phyloP scores from a whole-genome alignment of 768 basidiomycete species.

The Royoungia palumana region DNA sequence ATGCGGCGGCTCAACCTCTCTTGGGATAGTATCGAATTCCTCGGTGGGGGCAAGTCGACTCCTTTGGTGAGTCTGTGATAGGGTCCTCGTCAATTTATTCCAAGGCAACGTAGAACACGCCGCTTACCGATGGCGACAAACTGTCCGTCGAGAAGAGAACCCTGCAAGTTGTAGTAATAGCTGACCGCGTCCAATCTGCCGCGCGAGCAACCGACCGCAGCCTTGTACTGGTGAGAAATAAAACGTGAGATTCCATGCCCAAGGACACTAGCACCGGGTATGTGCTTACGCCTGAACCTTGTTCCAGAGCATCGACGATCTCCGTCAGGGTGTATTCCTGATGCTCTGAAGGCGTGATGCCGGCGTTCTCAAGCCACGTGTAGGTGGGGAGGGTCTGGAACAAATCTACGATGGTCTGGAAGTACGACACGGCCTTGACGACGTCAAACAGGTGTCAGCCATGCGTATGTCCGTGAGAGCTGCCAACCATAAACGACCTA shows the following conservation, averaged over 20 bases:
- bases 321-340: conserved; percentile 55
- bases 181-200: conserved; percentile 42
- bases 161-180: conserved; percentile 63
- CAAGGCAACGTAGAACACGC: neutral
- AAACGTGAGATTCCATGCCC: neutral
- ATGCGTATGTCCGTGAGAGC: neutral
- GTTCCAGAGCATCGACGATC: conserved; percentile 51
- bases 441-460: neutral
- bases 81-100: neutral
- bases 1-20: conserved; percentile 33
- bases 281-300: conserved; percentile 41
- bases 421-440: conserved; percentile 61
- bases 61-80: conserved; percentile 47
- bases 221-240: conserved; percentile 39
- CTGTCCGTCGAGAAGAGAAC: conserved; percentile 59
- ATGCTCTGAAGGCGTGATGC: conserved; percentile 63
- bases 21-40: conserved; percentile 57
- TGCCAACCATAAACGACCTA: conserved; percentile 17
- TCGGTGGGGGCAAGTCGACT: conserved; percentile 51
- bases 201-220: conserved; percentile 44
- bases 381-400: conserved; percentile 74
- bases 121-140: conserved; percentile 62
- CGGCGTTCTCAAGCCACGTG: conserved; percentile 63
- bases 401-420: conserved; percentile 52
- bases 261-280: no score